These are phyloP conservation scores for Yueomyces sinensis DNA, from an alignment of 805 yeast genomes.

Conservation along the genomic window DNA sequence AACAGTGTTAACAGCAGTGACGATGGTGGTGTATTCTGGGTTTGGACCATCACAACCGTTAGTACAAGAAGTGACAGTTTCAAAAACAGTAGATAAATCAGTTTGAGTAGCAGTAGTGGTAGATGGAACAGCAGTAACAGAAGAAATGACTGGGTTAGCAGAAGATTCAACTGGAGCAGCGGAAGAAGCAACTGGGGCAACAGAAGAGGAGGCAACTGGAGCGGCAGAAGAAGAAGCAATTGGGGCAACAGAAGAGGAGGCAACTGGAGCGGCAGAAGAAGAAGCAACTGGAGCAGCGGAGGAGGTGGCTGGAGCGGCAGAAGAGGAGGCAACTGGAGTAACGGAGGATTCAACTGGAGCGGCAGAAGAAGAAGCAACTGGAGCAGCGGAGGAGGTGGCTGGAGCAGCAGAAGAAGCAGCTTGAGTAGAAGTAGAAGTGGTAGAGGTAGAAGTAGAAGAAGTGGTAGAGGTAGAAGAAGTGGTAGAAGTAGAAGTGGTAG, in stretches of 20 bases:
- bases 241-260: no score
- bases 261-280: constrained; percentile 4
- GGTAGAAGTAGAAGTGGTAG: constrained; percentile 6
- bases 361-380: constrained; percentile 12
- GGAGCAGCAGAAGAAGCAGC: not conserved
- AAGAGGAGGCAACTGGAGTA: constrained; percentile 1
- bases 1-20: no score
- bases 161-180: constrained; percentile 9
- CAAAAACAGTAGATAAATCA: not conserved
- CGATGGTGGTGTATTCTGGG: not conserved
- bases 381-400: not conserved
- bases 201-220: not conserved
- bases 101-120: constrained; percentile 5
- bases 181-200: not conserved
- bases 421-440: not conserved
- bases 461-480: not conserved
- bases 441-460: not conserved
- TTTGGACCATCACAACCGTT: not conserved
- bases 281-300: no score
- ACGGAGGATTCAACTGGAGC: constrained; percentile 10
- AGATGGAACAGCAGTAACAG: constrained; percentile 4
- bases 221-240: constrained; percentile 4
- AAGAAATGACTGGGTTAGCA: constrained; percentile 7
- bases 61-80: not conserved
- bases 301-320: not conserved